phyloP scores from a whole-genome alignment of 2,329 filamentous ascomycete genomes.

The Fonsecaea erecta region DNA sequence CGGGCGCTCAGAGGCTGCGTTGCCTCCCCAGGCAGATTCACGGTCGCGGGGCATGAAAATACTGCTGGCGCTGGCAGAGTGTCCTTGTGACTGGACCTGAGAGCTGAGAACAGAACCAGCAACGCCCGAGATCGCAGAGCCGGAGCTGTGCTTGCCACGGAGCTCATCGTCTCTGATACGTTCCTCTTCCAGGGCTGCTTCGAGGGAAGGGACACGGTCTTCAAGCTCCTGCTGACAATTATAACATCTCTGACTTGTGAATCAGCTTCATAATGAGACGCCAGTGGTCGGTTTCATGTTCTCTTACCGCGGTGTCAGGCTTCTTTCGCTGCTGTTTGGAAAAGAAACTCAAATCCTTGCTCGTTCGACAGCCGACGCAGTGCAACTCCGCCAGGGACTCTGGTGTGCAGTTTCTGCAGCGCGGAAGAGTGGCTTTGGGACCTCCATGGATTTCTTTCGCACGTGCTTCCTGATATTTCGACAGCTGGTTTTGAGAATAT shows the following conservation, averaged over 20 bases:
- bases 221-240: slow-evolving; percentile 45
- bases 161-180: slow-evolving; percentile 35
- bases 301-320: slow-evolving; percentile 52
- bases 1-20: not conserved
- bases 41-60: slow-evolving; percentile 11
- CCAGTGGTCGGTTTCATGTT: not conserved
- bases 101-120: slow-evolving; percentile 4
- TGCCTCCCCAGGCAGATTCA: slow-evolving; percentile 19
- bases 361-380: slow-evolving; percentile 54
- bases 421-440: slow-evolving; percentile 39
- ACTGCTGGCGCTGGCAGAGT: slow-evolving; percentile 6
- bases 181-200: slow-evolving; percentile 42
- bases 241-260: slow-evolving; percentile 47
- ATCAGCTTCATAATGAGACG: slow-evolving; percentile 6
- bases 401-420: slow-evolving; percentile 54
- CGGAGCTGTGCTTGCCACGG: slow-evolving; percentile 2
- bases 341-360: slow-evolving; percentile 56
- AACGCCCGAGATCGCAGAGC: slow-evolving; percentile 21
- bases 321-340: slow-evolving; percentile 55
- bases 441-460: slow-evolving; percentile 14
- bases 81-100: not conserved
- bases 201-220: slow-evolving; percentile 41
- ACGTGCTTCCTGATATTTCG: slow-evolving; percentile 36
- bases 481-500: slow-evolving; percentile 57
- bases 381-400: slow-evolving; percentile 52